Percentiles rank a stretch among this genome's conserved stretches.
These are phyloP conservation scores for Gossypium aridum DNA, from an alignment of 441 rosid genomes.

Conservation along the genomic window DNA sequence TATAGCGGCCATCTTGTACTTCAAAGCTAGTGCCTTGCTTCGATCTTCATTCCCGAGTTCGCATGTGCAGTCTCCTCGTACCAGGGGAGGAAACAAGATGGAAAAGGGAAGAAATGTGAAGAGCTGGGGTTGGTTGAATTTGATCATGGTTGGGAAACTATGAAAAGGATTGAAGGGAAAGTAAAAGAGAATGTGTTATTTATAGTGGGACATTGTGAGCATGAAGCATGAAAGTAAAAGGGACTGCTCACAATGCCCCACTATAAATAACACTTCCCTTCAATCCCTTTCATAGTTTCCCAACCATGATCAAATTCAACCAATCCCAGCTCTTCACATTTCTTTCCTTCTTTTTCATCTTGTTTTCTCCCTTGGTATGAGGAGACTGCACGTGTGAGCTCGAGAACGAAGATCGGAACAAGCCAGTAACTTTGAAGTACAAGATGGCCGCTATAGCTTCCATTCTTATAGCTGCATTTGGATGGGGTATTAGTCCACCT, in stretches of 20 bases:
- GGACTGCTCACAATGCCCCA: too few relatives aligned
- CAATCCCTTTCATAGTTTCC: neutral
- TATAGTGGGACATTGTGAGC: neutral
- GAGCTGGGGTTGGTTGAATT: neutral
- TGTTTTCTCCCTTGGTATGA: slow-evolving; percentile 12
- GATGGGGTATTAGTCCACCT: too few relatives aligned
- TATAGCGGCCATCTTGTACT: slow-evolving; percentile 45
- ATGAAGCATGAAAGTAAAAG: too few relatives aligned
- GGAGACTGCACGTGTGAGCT: slow-evolving; percentile 28
- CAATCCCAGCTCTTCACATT: slow-evolving; percentile 9
- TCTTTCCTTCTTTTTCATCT: slow-evolving; percentile 7
- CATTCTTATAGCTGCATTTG: slow-evolving; percentile 36
- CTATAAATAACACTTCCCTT: neutral
- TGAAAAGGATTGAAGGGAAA: too few relatives aligned
- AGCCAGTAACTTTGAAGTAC: slow-evolving; percentile 31
- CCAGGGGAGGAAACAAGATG: slow-evolving; percentile 14
- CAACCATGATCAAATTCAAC: neutral
- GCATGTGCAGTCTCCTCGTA: slow-evolving; percentile 27
- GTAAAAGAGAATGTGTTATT: too few relatives aligned
- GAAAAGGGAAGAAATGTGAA: slow-evolving; percentile 1
- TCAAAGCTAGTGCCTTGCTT: slow-evolving; percentile 28
- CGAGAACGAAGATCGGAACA: slow-evolving; percentile 11
- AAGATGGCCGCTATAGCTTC: slow-evolving; percentile 44
- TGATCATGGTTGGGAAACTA: neutral
- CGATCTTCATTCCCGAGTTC: slow-evolving; percentile 5